Conservation (phyloP, 345 rosid species). For the Trapa incisa region DNA sequence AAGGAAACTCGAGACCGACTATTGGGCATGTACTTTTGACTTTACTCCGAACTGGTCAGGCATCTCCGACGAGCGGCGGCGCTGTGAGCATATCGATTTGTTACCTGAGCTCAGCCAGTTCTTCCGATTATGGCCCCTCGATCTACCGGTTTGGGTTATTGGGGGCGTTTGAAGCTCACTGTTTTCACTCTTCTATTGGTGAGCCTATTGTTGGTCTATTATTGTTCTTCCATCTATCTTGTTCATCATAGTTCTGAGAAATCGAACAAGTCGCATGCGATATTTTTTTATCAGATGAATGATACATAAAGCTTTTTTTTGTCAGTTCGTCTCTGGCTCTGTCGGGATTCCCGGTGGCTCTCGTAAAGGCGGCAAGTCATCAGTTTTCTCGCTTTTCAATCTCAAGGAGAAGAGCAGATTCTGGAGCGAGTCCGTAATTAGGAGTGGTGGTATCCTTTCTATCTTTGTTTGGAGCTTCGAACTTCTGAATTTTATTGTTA, state of each 20-base stretch:
- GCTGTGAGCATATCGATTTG: neutral
- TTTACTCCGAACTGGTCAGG: neutral
- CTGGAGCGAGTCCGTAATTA: conserved; percentile 88
- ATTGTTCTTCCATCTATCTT: neutral
- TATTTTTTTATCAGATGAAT: neutral
- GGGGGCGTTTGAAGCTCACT: conserved; percentile 5
- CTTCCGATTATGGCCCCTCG: neutral
- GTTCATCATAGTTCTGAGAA: neutral
- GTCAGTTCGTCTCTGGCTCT: conserved; percentile 31
- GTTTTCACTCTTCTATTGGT: conserved; percentile 5
- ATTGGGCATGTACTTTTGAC: neutral
- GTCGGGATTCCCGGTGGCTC: conserved; percentile 21
- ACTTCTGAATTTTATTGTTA: neutral
- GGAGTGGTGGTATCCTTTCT: conserved; percentile 26
- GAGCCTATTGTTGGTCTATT: neutral
- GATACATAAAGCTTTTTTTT: neutral
- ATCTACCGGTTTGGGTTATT: neutral
- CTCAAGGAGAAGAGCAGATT: conserved; percentile 75
- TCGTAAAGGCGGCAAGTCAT: conserved; percentile 34
- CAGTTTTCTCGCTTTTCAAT: conserved; percentile 83
- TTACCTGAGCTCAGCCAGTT: neutral
- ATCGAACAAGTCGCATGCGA: neutral
- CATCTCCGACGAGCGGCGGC: neutral
- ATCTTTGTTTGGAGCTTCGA: neutral
- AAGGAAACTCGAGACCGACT: neutral